Evolutionary conservation across 192 early-diverging fungal genomes (phyloP).

Genomic region (Lobosporangium transversale): DNA sequence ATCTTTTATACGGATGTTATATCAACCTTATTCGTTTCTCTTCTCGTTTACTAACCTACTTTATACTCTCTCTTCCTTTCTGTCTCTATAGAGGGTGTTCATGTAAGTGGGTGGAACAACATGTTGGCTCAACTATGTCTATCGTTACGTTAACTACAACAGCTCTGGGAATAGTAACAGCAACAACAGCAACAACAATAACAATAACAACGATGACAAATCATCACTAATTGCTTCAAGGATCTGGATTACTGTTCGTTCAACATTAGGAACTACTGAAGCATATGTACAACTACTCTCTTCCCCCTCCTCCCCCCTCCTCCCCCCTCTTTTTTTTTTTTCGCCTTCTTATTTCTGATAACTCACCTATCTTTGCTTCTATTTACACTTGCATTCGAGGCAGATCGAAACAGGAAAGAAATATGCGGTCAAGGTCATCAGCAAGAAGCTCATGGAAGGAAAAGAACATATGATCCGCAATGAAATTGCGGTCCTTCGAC

Average conservation of each 20-base stretch:
- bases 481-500: slow-evolving; percentile 75
- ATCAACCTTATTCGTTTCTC: too few relatives aligned
- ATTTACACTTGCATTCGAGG: too few relatives aligned
- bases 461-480: slow-evolving; percentile 72
- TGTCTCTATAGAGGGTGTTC: slow-evolving; percentile 15
- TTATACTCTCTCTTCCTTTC: background rate
- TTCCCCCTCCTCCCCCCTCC: too few relatives aligned
- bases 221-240: too few relatives aligned
- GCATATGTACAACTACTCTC: too few relatives aligned
- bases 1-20: background rate
- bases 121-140: background rate
- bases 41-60: background rate
- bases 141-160: too few relatives aligned
- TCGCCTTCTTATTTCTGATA: background rate
- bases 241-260: too few relatives aligned
- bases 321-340: background rate
- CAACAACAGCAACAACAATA: too few relatives aligned
- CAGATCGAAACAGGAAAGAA: slow-evolving; percentile 71
- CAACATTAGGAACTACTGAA: too few relatives aligned
- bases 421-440: slow-evolving; percentile 86
- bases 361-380: too few relatives aligned
- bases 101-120: slow-evolving; percentile 15
- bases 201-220: too few relatives aligned
- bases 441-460: slow-evolving; percentile 75
- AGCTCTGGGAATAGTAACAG: too few relatives aligned